These are phyloP conservation scores for Phlebiopsis flavidoalba DNA, from an alignment of 768 basidiomycete genomes.

Conservation along the genomic window DNA sequence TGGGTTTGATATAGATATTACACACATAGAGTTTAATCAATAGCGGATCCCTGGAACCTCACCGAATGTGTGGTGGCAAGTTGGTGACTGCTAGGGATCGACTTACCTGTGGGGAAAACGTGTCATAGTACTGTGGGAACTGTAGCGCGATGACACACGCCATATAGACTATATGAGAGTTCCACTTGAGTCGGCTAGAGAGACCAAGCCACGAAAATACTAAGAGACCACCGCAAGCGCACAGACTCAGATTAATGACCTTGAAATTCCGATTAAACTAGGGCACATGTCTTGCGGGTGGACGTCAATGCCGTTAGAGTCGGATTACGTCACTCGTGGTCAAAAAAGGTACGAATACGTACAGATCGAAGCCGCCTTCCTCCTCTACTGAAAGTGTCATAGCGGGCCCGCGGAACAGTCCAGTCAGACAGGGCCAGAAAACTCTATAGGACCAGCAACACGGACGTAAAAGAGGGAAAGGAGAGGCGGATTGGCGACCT, in stretches of 20 bases:
- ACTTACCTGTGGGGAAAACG: background rate
- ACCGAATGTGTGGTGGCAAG: background rate
- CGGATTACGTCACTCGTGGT: background rate
- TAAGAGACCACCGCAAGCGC: background rate
- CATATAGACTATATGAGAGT: background rate
- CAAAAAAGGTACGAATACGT: background rate
- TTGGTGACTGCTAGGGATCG: background rate
- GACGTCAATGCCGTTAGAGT: background rate
- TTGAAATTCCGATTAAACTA: constrained; percentile 4
- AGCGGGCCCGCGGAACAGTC: background rate
- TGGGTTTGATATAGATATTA: background rate
- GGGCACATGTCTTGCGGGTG: constrained; percentile 7
- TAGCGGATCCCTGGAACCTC: constrained; percentile 6
- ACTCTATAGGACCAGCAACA: background rate
- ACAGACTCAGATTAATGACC: constrained; percentile 4
- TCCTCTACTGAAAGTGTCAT: background rate
- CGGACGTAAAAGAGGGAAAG: background rate
- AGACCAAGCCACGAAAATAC: background rate
- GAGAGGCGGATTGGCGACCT: background rate
- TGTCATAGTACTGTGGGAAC: constrained; percentile 2
- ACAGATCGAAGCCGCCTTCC: background rate
- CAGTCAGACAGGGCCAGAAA: background rate
- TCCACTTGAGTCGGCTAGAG: background rate
- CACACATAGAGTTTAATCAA: constrained; percentile 13
- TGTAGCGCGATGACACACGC: constrained; percentile 2